These are phyloP conservation scores for Peziza echinospora DNA, from an alignment of 495 filamentous ascomycete genomes.

Conservation along the genomic window DNA sequence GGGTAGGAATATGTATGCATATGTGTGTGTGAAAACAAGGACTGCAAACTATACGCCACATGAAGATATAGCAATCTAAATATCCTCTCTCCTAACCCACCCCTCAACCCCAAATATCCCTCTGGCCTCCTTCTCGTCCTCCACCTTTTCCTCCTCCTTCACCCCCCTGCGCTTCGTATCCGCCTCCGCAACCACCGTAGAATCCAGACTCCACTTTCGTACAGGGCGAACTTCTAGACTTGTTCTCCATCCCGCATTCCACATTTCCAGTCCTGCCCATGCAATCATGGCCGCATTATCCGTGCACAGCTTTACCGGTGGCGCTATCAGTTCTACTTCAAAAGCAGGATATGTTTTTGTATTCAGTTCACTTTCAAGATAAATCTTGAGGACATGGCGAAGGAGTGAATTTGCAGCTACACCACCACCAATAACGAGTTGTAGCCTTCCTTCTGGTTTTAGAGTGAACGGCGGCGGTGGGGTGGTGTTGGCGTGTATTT, in stretches of 20 bases:
- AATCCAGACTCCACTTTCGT: constrained; percentile 62
- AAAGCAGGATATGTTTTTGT: constrained; percentile 1
- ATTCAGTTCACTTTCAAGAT: not conserved
- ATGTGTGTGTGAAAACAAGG: too few species aligned
- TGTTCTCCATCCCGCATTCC: constrained; percentile 39
- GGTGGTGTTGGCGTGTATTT: too few species aligned
- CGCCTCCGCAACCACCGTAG: constrained; percentile 24
- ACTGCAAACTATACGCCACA: too few species aligned
- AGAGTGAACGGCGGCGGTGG: constrained; percentile 27
- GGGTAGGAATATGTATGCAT: too few species aligned
- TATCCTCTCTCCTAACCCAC: constrained; percentile 21
- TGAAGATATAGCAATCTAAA: too few species aligned
- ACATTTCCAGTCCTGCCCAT: constrained; percentile 90
- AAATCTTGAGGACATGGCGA: constrained; percentile 29
- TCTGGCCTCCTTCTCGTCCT: constrained; percentile 8
- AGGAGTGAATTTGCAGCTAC: constrained; percentile 71
- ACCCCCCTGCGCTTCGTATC: constrained; percentile 14
- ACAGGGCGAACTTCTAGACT: constrained; percentile 35
- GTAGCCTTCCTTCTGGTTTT: constrained; percentile 20
- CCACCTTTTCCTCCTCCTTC: constrained; percentile 1
- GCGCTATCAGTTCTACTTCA: constrained; percentile 43
- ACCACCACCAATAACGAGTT: constrained; percentile 68
- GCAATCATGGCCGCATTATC: constrained; percentile 99
- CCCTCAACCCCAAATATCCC: constrained; percentile 27
- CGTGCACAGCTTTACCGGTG: constrained; percentile 56